Evolutionary conservation across 305 asterid genomes (phyloP).

Genomic region (Plantago rigida): DNA sequence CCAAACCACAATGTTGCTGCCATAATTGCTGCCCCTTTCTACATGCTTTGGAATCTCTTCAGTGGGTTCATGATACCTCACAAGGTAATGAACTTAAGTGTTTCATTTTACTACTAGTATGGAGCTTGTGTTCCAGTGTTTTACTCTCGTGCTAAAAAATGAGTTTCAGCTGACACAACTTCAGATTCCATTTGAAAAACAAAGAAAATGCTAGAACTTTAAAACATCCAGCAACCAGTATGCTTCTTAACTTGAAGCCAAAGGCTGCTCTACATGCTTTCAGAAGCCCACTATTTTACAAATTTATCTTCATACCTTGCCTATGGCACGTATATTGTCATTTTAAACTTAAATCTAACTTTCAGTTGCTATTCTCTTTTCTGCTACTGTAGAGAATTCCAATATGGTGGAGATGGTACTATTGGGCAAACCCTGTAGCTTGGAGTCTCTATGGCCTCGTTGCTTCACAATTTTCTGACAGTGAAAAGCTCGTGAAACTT

Average conservation of each 20-base stretch:
- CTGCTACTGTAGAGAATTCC: slow-evolving; percentile 64
- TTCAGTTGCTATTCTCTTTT: background rate
- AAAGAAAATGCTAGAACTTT: background rate
- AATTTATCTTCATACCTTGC: background rate
- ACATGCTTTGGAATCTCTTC: slow-evolving; percentile 96
- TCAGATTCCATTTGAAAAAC: background rate
- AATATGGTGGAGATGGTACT: slow-evolving; percentile 98
- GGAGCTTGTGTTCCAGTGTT: background rate
- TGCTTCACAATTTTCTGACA: slow-evolving; percentile 66
- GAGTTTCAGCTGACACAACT: too few relatives aligned
- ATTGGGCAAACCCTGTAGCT: slow-evolving; percentile 95
- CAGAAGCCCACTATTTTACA: too few relatives aligned
- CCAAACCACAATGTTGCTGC: slow-evolving; percentile 94
- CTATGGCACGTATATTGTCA: too few relatives aligned
- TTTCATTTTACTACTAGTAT: background rate
- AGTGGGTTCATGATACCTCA: slow-evolving; percentile 93
- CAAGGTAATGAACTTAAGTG: slow-evolving; percentile 44
- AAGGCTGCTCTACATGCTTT: too few relatives aligned
- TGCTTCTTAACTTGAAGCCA: background rate
- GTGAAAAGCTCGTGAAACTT: slow-evolving; percentile 46
- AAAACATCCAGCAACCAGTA: background rate
- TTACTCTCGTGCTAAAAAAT: too few relatives aligned
- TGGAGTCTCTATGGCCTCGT: slow-evolving; percentile 89
- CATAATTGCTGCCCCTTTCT: slow-evolving; percentile 78
- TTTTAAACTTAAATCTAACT: background rate